A percentile compares a stretch with the other conserved stretches of the same genome.
phyloP scores from a whole-genome alignment of 495 filamentous ascomycete species.

The Penicillium goetzii region DNA sequence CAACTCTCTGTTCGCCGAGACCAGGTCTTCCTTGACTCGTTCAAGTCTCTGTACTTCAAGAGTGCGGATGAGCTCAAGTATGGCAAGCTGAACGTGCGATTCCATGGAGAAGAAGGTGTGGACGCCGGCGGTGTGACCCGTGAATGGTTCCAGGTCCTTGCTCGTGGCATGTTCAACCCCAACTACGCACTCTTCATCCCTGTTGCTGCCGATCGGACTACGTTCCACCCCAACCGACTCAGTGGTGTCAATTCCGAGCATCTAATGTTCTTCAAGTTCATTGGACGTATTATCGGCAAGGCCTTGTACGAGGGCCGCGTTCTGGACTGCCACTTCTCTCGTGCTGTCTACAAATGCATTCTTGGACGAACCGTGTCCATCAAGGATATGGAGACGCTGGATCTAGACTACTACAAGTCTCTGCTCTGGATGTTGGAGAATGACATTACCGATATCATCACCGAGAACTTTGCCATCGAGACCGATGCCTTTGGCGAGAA shows the following conservation, averaged over 20 bases:
- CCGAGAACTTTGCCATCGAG: constrained; percentile 94
- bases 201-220: constrained; percentile 96
- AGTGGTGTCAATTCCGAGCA: constrained; percentile 95
- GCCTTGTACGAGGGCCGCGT: constrained; percentile 95
- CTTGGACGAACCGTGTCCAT: constrained; percentile 92
- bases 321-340: constrained; percentile 97
- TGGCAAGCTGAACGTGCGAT: constrained; percentile 95
- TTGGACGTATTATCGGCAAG: constrained; percentile 97
- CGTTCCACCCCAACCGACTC: constrained; percentile 95
- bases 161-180: constrained; percentile 98
- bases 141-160: constrained; percentile 99
- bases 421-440: constrained; percentile 98
- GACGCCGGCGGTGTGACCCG: constrained; percentile 97
- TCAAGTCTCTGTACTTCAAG: constrained; percentile 95
- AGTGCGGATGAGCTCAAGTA: constrained; percentile 94
- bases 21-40: constrained; percentile 97
- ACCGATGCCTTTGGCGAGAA: constrained; percentile 90
- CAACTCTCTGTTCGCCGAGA: constrained; percentile 91
- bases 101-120: constrained; percentile 96
- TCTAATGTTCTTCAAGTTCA: constrained; percentile 99
- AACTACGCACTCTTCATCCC: constrained; percentile 96
- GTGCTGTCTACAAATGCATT: constrained; percentile 97
- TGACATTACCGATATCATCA: constrained; percentile 98
- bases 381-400: constrained; percentile 99
- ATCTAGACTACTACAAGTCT: constrained; percentile 99